Base-by-base conservation (phyloP, 352 stramenopile species). In the Phytophthora sp. region DNA sequence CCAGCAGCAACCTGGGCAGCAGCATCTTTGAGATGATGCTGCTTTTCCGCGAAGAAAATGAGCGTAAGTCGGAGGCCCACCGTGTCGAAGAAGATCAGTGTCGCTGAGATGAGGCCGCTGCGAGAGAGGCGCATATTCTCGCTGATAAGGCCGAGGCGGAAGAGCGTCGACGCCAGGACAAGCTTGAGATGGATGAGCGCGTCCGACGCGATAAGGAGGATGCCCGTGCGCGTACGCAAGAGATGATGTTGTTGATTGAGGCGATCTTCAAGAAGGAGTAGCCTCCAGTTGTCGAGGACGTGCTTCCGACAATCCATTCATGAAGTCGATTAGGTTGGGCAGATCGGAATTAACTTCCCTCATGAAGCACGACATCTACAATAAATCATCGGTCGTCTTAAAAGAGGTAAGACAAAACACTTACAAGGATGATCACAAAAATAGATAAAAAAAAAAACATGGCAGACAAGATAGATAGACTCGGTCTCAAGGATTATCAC, bases 11-110 rank as follows among this genome's bases (percentile, higher is more conserved):
- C 18, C 30, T 44, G 36, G 36, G 46, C 3, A 13, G 20, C 4
- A 50, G 31, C 56, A 27, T 51, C 1, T 46, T 65, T 20, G 45
- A 52, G 11, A 41, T 52, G 45, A 57, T 65, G 26, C 15, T 65
- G 33, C 18, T 57, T 1, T 29, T 63, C 12, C 44, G 55, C 15
- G 57, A 64, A 20, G 45, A 64, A 30, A 50, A 52, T 23, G 44
- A 56, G 9, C 45, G 57, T 18, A 64, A 56, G 27, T 2, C 15
- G 4, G 56, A 64, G 33, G 16, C 15, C 3, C 46, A 29, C 18
- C 46, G 46, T 16, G 27, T 7, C 9, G 29, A 54, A 8, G 27
- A 54, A 41, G 46, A 41, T 0, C 46, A 41, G n/a, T n/a, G 27
- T 29, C 46, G 46, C 18, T 29, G 16, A 9, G 46, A 54, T n/a